Evolutionary conservation across 1,139 yeast genomes (phyloP), one percentile per base, ranked within the genome.

Genomic region (Suhomyces taliae): DNA sequence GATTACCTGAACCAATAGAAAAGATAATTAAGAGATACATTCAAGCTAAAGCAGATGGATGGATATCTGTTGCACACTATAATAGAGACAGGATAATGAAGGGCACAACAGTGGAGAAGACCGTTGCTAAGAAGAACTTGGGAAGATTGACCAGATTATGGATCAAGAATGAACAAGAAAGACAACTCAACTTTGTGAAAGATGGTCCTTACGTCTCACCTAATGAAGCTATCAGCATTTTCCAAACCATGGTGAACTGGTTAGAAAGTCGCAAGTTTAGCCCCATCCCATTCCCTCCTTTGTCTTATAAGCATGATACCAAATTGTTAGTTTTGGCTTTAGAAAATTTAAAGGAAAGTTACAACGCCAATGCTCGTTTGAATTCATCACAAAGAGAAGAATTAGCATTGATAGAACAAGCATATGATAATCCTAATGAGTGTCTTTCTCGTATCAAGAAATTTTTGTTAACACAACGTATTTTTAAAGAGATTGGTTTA

Each of bases 371-470:
- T 57, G 87, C 91, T 1, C 72, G 97, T 46, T 69, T 95, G 55
- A 93, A 90, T 57, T 85, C 96, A 8, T 72, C 85, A 6, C 97
- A 95, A 64, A 78, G 98, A 53, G 97, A 93, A 64, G 99, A 93
- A 59, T 69, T 93, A 51, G 95, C 97, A 0, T 72, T 93, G 53
- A 90, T 95, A 45, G 99, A 95, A 61, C 96, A 90, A 60, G 98
- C 98, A 0, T 93, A 90, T 62, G 99, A 93, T 59, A 90, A 90
- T 55, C 99, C 99, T 0, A 96, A 90, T 62, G 98, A 93, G 61
- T 87, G 93, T 53, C 73, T 95, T 50, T 87, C 87, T 14, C 80
- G 97, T 52, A 80, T 93, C 48, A 95, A 93, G 66, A 86, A 88
- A 57, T 83, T 85, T 44, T 67, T 95, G 39, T 71, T 91, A 48